Evolutionary conservation across 75 land plant species (phyloP).

Genomic region (Gnetum montanum): DNA sequence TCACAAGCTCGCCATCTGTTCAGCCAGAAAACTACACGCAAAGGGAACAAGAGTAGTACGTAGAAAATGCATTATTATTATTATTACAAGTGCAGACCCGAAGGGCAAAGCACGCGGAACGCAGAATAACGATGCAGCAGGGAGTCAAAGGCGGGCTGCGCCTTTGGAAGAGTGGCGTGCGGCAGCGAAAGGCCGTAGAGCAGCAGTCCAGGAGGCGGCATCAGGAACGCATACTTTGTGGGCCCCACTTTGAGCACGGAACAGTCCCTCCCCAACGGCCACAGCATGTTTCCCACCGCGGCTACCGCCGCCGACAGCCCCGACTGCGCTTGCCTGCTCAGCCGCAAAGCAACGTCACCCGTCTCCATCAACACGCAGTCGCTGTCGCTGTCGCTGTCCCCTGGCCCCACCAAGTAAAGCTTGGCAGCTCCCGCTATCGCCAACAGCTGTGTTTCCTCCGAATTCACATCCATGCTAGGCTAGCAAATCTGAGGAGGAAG

Average conservation of each 20-base stretch:
- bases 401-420: background rate
- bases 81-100: too few species aligned
- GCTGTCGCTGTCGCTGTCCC: too few species aligned
- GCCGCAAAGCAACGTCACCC: constrained; percentile 18
- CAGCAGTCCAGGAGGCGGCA: constrained; percentile 14
- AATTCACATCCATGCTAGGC: too few species aligned
- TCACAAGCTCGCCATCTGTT: too few species aligned
- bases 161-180: constrained; percentile 1
- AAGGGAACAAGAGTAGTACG: too few species aligned
- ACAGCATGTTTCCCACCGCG: constrained; percentile 24
- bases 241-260: constrained; percentile 20
- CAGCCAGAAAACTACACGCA: too few species aligned
- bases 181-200: constrained; percentile 14
- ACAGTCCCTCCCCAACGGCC: constrained; percentile 34
- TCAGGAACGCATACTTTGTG: constrained; percentile 15
- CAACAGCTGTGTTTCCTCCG: too few species aligned
- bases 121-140: constrained; percentile 12
- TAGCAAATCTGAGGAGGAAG: too few species aligned
- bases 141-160: constrained; percentile 10
- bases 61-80: too few species aligned
- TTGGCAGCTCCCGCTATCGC: constrained; percentile 4
- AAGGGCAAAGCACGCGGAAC: too few species aligned
- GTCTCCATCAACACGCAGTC: constrained; percentile 13
- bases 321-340: constrained; percentile 16
- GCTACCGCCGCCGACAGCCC: constrained; percentile 22